Evolutionary conservation across 768 basidiomycete species (phyloP), one percentile per base, ranked within the genome.

Genomic region (Hygrocybe coccinea): DNA sequence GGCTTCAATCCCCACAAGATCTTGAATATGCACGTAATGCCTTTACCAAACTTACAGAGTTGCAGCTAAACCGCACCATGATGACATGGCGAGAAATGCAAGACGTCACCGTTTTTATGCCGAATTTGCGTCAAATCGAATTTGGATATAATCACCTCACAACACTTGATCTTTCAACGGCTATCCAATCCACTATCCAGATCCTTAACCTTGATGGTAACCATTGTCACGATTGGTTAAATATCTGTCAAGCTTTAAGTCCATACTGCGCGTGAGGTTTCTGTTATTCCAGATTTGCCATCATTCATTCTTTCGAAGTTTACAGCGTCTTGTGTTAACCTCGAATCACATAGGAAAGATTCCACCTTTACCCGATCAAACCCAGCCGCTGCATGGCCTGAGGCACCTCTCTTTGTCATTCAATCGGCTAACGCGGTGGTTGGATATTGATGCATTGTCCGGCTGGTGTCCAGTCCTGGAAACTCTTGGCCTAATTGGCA

Each of bases 171-270:
- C 12, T 21, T n/a, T 43, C 49, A n/a, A 15, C 37, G 38, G 2
- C 37, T 14, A 58, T 29, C 39, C 39, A 35, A n/a, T 64, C 68
- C 6, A 56, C 70, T 50, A 62, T 91, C 44, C 67, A 75, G 47
- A 71, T 71, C 33, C 64, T 92, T 54, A 91, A 92, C 68, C 71
- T 93, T 38, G 89, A 91, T 63, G 75, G 76, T 54, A 93, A 93
- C 72, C 52, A 69, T 21, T 77, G 86, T 50, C 59, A 63, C 9
- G 73, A 83, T 62, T 91, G 89, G 87, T 56, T 57, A 37, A 67
- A 77, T 50, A 71, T 80, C 8, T 79, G 74, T 57, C 56, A 68
- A 33, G 74, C 81, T 25, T 60, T 87, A 41, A 59, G 60, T 12
- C 63, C 68, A 22, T 79, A 62, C 60, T 72, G 5, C 87, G 72